Conservation (phyloP, 345 rosid genomes). For the Citrus unshiu region DNA sequence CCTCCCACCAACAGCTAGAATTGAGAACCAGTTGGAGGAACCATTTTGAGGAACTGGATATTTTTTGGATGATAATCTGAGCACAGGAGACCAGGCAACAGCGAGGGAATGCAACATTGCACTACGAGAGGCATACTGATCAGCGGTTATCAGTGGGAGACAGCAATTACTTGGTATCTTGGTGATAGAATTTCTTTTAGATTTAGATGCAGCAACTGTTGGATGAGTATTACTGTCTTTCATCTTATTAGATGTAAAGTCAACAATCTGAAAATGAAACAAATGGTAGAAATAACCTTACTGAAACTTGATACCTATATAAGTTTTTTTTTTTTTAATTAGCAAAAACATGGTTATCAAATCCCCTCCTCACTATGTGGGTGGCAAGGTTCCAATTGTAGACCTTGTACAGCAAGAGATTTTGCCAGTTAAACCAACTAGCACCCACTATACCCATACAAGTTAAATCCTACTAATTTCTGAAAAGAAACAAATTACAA, state of each 20-base stretch:
- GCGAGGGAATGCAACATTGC: constrained; percentile 62
- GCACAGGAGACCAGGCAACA: constrained; percentile 82
- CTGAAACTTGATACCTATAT: background rate
- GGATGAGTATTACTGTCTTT: constrained; percentile 21
- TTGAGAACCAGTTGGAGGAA: constrained; percentile 51
- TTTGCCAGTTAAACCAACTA: background rate
- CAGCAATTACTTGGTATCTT: constrained; percentile 18
- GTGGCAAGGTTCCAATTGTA: background rate
- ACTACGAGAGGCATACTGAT: constrained; percentile 63
- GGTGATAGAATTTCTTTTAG: constrained; percentile 16
- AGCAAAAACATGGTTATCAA: background rate
- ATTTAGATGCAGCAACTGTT: constrained; percentile 20
- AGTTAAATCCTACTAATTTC: constrained; percentile 8
- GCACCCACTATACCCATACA: background rate
- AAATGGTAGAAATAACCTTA: constrained; percentile 7
- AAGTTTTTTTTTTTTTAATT: background rate
- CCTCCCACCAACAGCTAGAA: constrained; percentile 84
- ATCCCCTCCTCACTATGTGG: background rate
- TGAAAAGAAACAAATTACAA: background rate
- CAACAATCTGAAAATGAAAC: constrained; percentile 33
- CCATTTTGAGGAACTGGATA: constrained; percentile 27
- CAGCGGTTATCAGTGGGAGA: constrained; percentile 46
- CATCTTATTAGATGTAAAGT: constrained; percentile 23
- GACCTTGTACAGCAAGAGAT: background rate
- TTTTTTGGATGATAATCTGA: constrained; percentile 40